Conservation (phyloP, 2,329 filamentous ascomycete genomes). For the Ophiobolus disseminans region DNA sequence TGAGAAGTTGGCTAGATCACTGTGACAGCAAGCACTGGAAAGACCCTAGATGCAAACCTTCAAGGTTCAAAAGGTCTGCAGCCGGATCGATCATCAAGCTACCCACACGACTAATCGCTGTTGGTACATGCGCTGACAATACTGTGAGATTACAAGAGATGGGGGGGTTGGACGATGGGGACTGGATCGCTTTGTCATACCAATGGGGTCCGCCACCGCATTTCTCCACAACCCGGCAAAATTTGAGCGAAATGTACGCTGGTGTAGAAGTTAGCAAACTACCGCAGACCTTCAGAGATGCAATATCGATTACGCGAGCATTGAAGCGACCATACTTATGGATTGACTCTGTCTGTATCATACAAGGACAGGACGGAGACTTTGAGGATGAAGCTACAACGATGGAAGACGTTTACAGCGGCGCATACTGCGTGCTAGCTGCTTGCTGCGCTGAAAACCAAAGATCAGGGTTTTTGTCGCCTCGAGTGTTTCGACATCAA, state of each 20-base stretch:
- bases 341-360: conserved; percentile 34
- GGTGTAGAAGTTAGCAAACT: no score
- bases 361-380: conserved; percentile 26
- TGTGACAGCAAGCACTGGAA: no score
- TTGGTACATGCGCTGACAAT: neutral
- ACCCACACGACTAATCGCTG: no score
- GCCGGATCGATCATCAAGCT: no score
- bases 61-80: no score
- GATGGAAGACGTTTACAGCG: conserved; percentile 27
- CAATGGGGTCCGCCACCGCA: neutral
- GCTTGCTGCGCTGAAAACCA: conserved; percentile 16
- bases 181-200: neutral
- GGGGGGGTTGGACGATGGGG: neutral
- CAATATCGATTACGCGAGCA: conserved; percentile 16
- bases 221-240: conserved; percentile 7
- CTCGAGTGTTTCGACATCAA: no score
- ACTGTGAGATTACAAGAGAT: neutral
- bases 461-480: conserved; percentile 10
- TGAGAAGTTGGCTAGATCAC: no score
- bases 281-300: conserved; percentile 32
- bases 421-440: conserved; percentile 20
- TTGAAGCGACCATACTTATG: conserved; percentile 27
- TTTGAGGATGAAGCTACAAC: conserved; percentile 19
- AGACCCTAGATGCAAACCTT: no score
- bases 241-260: no score